These are phyloP conservation scores for Pythium chondricola DNA, from an alignment of 352 stramenopile genomes.

Conservation along the genomic window DNA sequence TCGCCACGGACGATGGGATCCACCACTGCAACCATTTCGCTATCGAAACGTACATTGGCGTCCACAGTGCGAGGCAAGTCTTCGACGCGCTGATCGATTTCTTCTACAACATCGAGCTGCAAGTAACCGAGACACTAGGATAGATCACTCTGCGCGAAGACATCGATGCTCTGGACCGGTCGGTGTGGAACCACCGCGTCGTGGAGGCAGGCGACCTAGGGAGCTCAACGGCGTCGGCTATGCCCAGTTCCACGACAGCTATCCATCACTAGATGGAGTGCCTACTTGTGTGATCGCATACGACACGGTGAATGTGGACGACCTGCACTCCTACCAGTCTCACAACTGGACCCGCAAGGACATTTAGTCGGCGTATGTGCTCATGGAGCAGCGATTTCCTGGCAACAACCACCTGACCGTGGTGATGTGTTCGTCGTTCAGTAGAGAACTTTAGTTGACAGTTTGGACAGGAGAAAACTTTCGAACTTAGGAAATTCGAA, in stretches of 20 bases:
- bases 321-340: constrained; percentile 31
- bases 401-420: no score
- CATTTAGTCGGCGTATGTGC: no score
- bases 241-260: constrained; percentile 22
- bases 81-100: constrained; percentile 36
- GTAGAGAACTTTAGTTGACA: no score
- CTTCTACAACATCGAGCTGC: constrained; percentile 44
- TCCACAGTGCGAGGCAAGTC: constrained; percentile 30
- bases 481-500: no score
- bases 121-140: constrained; percentile 33
- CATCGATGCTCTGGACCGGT: constrained; percentile 21
- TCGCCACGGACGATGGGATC: neutral
- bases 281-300: constrained; percentile 22
- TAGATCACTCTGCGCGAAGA: constrained; percentile 42
- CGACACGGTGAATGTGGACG: constrained; percentile 31
- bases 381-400: no score
- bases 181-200: constrained; percentile 33
- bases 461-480: no score
- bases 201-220: constrained; percentile 22
- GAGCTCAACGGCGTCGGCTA: constrained; percentile 15
- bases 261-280: constrained; percentile 4
- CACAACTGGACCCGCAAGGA: constrained; percentile 16
- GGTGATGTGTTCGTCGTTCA: no score
- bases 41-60: constrained; percentile 27
- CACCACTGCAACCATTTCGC: constrained; percentile 16